Conservation (phyloP, 2,329 filamentous ascomycete species). For the Cladophialophora exuberans region DNA sequence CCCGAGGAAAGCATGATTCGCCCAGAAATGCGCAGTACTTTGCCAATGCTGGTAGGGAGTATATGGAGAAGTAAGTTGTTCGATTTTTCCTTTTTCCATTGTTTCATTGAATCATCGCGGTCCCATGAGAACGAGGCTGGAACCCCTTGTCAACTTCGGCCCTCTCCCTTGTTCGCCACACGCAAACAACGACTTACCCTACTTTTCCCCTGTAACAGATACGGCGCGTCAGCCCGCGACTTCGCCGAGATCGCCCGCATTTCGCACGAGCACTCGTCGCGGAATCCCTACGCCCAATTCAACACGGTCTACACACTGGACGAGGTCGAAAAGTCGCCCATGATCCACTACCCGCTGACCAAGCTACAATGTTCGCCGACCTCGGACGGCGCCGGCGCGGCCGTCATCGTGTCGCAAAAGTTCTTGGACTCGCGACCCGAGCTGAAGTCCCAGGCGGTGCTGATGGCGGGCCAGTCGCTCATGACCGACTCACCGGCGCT, state of each 20-base stretch:
- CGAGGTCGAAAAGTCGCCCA: slow-evolving; percentile 74
- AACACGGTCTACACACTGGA: slow-evolving; percentile 86
- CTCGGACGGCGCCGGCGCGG: slow-evolving; percentile 87
- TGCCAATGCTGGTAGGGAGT: slow-evolving; percentile 88
- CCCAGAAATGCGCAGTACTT: slow-evolving; percentile 92
- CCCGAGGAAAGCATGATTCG: slow-evolving; percentile 76
- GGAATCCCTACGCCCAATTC: slow-evolving; percentile 98
- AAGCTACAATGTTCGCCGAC: slow-evolving; percentile 98
- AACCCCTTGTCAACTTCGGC: not conserved
- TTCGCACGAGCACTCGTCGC: slow-evolving; percentile 87
- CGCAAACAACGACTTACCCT: slow-evolving; percentile 9
- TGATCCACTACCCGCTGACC: slow-evolving; percentile 84
- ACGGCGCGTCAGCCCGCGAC: slow-evolving; percentile 80
- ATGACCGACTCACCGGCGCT: slow-evolving; percentile 79
- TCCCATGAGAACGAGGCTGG: not conserved
- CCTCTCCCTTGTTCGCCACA: slow-evolving; percentile 4
- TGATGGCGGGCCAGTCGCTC: slow-evolving; percentile 84
- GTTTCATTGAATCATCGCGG: not conserved
- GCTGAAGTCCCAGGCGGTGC: slow-evolving; percentile 76
- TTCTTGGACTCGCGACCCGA: slow-evolving; percentile 89
- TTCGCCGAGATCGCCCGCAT: slow-evolving; percentile 93
- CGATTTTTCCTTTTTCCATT: not conserved
- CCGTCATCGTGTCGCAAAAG: slow-evolving; percentile 82
- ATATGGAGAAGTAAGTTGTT: slow-evolving; percentile 78
- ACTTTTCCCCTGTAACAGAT: slow-evolving; percentile 52